Evolutionary conservation across 1,284 basidiomycete species (phyloP).

Genomic region (Porogramme epimiltina): DNA sequence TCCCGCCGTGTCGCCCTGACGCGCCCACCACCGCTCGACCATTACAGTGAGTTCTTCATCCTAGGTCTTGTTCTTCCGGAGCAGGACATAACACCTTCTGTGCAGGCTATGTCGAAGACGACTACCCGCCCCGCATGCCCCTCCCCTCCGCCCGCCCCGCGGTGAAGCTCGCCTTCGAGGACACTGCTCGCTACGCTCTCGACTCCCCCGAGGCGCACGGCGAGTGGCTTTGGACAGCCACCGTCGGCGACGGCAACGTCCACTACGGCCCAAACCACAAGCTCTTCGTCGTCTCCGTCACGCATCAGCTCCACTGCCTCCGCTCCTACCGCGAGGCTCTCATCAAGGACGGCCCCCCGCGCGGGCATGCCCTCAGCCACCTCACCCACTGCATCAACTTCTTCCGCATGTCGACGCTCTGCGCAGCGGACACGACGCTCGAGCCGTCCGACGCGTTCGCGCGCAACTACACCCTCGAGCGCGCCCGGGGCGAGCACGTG

Average conservation of each 20-base stretch:
- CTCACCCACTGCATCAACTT: conserved; percentile 27
- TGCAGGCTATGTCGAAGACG: conserved; percentile 20
- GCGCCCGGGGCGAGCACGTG: conserved; percentile 14
- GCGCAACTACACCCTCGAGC: conserved; percentile 10
- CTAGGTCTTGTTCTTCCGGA: background rate
- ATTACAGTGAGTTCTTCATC: conserved; percentile 12
- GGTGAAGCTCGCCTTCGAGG: conserved; percentile 19
- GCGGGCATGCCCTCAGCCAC: conserved; percentile 14
- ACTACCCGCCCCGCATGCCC: too few species aligned
- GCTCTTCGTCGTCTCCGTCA: conserved; percentile 24
- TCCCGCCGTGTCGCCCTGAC: conserved; percentile 7
- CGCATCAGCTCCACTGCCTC: conserved; percentile 31
- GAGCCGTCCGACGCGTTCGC: conserved; percentile 28
- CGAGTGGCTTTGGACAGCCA: conserved; percentile 27
- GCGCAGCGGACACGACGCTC: conserved; percentile 36
- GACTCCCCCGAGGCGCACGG: conserved; percentile 9
- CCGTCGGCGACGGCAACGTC: conserved; percentile 25
- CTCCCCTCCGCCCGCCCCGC: conserved; percentile 11
- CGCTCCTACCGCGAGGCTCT: conserved; percentile 23
- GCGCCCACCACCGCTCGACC: conserved; percentile 13
- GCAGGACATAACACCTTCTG: background rate
- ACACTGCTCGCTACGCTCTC: conserved; percentile 20
- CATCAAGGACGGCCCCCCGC: conserved; percentile 7
- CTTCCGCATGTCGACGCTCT: conserved; percentile 36
- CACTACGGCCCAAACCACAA: conserved; percentile 22